Evolutionary conservation across 441 rosid genomes (phyloP), one percentile per base, ranked within the genome.

Genomic region (Syzygium syzygioides): DNA sequence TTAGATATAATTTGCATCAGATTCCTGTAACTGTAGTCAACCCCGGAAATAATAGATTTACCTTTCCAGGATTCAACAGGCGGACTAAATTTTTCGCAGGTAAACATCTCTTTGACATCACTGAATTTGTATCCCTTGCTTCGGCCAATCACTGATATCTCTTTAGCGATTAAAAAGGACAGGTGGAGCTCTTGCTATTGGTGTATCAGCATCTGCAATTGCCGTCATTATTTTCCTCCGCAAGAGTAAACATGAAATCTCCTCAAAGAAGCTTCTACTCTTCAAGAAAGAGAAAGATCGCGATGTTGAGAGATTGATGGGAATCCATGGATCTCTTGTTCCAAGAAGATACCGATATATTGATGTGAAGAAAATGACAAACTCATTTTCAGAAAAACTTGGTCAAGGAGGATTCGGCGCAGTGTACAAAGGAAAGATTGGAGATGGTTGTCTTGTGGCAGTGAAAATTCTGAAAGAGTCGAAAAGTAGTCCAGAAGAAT

Each of bases 401-500:
- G 48, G 48, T 68, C 79, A 88, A 91, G 94, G 94, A 3, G 93
- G 95, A 30, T 91, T 55, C 48, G 93, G 94, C 14, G 76, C 62
- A 6, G 94, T 91, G 3, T 93, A 93, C 55, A 89, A 86, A 89
- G 96, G 95, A 10, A 89, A 79, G 30, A 79, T 91, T 9, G n/a
- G 34, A 8, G 92, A 93, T 54, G 94, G 91, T 15, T 80, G 87
- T 28, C 55, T 41, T 30, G 96, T 91, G 20, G 94, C 93, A 0
- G 92, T 93, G 32, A 94, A 94, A 89, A 68, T 66, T 86, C 3
- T 90, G 89, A 8, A 26, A 5, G 86, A 90, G 5, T 85, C 88
- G 7, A 14, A 85, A 15, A 90, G 89, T 1, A 57, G 91, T 18
- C 92, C 91, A 45, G 91, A 91, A 86, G 94, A 91, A 14, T 94